phyloP scores from a whole-genome alignment of 345 rosid species.

The Angophora floribunda region DNA sequence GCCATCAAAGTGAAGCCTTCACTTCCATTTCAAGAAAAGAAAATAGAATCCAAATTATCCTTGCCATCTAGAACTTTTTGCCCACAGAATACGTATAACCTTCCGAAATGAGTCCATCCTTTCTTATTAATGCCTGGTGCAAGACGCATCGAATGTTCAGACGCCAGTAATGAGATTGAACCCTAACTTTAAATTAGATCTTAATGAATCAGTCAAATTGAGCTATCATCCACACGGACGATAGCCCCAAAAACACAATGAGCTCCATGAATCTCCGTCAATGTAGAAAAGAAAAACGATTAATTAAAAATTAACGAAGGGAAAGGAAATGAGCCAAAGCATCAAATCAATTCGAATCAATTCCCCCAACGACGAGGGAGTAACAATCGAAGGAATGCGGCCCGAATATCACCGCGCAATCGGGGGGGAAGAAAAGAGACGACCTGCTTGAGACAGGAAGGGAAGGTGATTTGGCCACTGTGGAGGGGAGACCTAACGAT shows the following conservation, averaged over 20 bases:
- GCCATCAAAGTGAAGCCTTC: not conserved
- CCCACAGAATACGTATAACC: not conserved
- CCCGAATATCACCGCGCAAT: not conserved
- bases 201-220: not conserved
- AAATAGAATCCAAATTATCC: not conserved
- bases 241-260: not conserved
- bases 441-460: conserved; percentile 88
- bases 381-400: not conserved
- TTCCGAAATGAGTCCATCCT: not conserved
- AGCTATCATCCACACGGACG: not conserved
- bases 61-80: not conserved
- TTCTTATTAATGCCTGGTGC: not conserved
- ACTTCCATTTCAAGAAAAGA: not conserved
- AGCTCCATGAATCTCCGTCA: not conserved
- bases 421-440: not conserved
- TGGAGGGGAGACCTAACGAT: conserved; percentile 35
- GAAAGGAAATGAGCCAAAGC: not conserved
- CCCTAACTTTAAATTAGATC: not conserved
- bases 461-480: conserved; percentile 68
- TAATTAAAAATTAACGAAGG: not conserved
- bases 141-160: not conserved
- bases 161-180: not conserved
- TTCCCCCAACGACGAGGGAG: not conserved
- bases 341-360: not conserved
- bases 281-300: not conserved